phyloP scores from a whole-genome alignment of 129 eudicot species.

The Dittrichia graveolens region DNA sequence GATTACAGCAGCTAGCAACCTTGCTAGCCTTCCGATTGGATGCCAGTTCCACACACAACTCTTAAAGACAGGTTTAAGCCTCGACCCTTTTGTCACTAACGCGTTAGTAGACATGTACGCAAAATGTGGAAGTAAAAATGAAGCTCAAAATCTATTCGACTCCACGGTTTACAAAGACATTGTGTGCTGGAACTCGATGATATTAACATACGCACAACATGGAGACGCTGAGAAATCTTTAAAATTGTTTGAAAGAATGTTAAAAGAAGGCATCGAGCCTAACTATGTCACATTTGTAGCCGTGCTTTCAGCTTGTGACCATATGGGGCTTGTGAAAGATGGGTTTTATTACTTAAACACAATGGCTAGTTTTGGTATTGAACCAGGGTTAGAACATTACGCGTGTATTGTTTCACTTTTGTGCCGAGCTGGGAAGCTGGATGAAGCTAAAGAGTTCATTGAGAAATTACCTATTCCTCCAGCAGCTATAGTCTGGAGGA shows the following conservation, averaged over 20 bases:
- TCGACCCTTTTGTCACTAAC: conserved; percentile 58
- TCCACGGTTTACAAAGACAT: conserved; percentile 43
- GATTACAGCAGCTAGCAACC: conserved; percentile 58
- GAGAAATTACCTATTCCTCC: conserved; percentile 61
- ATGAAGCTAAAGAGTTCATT: conserved; percentile 61
- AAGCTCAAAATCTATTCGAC: conserved; percentile 51
- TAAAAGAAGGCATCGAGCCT: conserved; percentile 45
- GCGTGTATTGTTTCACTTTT: conserved; percentile 70
- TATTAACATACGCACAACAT: conserved; percentile 60
- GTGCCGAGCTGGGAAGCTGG: conserved; percentile 62
- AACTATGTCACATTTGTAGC: conserved; percentile 61
- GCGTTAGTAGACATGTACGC: conserved; percentile 75
- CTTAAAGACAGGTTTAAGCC: conserved; percentile 47
- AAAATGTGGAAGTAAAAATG: conserved; percentile 64
- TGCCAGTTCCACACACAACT: conserved; percentile 59
- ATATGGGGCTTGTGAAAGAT: conserved; percentile 60
- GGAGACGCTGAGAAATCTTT: conserved; percentile 72
- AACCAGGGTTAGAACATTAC: conserved; percentile 73
- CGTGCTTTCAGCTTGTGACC: conserved; percentile 80
- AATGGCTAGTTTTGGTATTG: conserved; percentile 57
- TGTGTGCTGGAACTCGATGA: conserved; percentile 75
- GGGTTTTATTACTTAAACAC: conserved; percentile 49
- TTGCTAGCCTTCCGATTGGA: conserved; percentile 54
- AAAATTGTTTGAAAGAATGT: conserved; percentile 47
- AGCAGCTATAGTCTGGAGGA: conserved; percentile 59